These are phyloP conservation scores for Trichomonascus vanleenenianus DNA, from an alignment of 805 yeast species.

Conservation along the genomic window DNA sequence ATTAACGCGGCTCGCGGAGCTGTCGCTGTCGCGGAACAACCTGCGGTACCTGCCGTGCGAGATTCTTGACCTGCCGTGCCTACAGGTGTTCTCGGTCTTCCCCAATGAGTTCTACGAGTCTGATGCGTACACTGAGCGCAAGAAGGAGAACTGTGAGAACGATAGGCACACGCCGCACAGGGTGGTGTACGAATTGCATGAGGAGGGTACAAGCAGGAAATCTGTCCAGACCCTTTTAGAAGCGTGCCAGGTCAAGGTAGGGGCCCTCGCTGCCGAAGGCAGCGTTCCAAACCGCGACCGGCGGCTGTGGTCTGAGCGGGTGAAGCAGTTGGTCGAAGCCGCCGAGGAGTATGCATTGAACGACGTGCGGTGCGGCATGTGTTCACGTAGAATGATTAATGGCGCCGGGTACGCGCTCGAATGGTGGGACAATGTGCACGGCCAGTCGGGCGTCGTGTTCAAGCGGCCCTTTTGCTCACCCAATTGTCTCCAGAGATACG, in stretches of 20 bases:
- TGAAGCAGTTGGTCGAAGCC: constrained; percentile 12
- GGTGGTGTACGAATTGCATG: not conserved
- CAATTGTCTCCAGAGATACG: constrained; percentile 6
- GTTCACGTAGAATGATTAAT: constrained; percentile 19
- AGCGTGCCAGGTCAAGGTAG: not conserved
- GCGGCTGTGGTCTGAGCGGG: not conserved
- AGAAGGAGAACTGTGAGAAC: no score
- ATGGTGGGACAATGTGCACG: constrained; percentile 25
- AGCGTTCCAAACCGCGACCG: not conserved
- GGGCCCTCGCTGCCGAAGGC: not conserved
- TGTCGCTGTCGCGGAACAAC: constrained; percentile 30
- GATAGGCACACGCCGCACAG: no score
- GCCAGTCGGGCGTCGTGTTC: constrained; percentile 12
- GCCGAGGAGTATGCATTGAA: constrained; percentile 16
- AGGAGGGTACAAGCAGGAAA: not conserved
- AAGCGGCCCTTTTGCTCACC: constrained; percentile 10
- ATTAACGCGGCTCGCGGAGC: constrained; percentile 26
- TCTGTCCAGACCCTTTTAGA: not conserved
- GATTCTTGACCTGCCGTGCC: constrained; percentile 22
- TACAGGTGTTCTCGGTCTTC: constrained; percentile 25
- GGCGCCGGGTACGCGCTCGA: constrained; percentile 24
- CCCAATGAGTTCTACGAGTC: constrained; percentile 29
- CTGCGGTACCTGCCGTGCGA: constrained; percentile 31
- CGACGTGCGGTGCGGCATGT: constrained; percentile 25
- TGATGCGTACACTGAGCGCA: not conserved